These are phyloP conservation scores for Camillea tinctor DNA, from an alignment of 2,329 filamentous ascomycete species.

Conservation along the genomic window DNA sequence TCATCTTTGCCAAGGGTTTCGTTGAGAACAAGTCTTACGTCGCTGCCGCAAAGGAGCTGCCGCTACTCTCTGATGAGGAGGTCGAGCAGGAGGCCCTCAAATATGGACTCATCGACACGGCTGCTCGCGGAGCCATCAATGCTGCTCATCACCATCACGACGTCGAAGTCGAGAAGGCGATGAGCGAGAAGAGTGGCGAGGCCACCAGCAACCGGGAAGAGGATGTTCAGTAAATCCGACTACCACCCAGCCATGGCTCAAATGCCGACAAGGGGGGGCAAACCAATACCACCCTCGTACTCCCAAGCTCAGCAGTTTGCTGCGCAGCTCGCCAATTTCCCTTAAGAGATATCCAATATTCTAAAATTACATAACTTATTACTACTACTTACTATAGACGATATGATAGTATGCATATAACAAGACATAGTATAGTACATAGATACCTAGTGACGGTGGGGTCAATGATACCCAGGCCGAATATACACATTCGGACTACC, in stretches of 20 bases:
- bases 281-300: neutral
- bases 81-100: constrained; percentile 48
- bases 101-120: constrained; percentile 32
- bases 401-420: neutral
- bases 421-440: neutral
- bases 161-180: constrained; percentile 17
- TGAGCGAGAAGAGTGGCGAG: constrained; percentile 24
- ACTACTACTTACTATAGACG: too few species aligned
- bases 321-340: neutral
- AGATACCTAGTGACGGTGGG: neutral
- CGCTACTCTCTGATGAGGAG: constrained; percentile 49
- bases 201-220: constrained; percentile 23
- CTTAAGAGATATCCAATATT: neutral
- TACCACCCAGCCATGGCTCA: neutral
- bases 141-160: constrained; percentile 9
- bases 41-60: constrained; percentile 55
- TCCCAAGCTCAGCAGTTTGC: neutral
- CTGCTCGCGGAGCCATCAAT: constrained; percentile 20
- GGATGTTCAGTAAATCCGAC: constrained; percentile 12
- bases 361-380: too few species aligned
- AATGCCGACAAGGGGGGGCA: neutral
- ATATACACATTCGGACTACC: neutral
- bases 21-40: constrained; percentile 61
- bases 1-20: constrained; percentile 59
- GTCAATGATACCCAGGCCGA: neutral